Base-by-base conservation (phyloP, 2,329 filamentous ascomycete species). In the Exophiala phaeomuriformis region DNA sequence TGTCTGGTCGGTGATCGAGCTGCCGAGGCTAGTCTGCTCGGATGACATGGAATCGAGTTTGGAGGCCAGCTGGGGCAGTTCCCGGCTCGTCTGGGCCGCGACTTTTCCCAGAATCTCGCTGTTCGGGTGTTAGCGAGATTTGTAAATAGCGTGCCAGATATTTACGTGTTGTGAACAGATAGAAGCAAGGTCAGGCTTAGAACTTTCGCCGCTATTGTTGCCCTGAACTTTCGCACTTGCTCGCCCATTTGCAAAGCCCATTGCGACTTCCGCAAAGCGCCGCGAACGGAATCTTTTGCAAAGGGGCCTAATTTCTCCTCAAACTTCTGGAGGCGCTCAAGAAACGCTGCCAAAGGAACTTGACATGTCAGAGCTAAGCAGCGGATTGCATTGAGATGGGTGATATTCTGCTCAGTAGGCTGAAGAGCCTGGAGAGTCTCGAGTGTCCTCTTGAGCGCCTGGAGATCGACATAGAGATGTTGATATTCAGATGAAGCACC, bases 311-410 rank as follows among this genome's bases (percentile, higher is more conserved):
- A 41, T 8, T 58, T 45, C 6, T 28, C 28, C 35, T 65, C 63
- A 35, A 59, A 65, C 42, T 52, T 61, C 32, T 61, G 52, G 9
- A 66, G 44, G 29, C 58, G 62, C 3, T 29, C 30, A 27, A 64
- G 45, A 42, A 66, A 66, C 4, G 63, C 56, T 48, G 51, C 60
- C 10, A 66, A 41, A 2, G 62, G 60, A 27, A 63, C 40, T 30
- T 54, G 50, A 42, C 62, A 63, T 3, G 62, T 56, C 12, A 65
- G 56, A 2, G 63, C 62, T 52, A 64, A 60, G 2, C 62, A 55
- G 7, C 64, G 61, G 42, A 65, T 61, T 3, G 64, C 61, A 40
- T 66, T 62, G 27, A 64, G 56, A 53, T 64, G 60, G n/a, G 40
- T 49, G 8, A 56, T 29, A 54, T 64, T 63, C 46, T 58, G 62